Percentiles rank a stretch among this genome's conserved stretches.
Conservation (phyloP, 2,329 filamentous ascomycete genomes). For the Aspergillus fumigatiaffinis region DNA sequence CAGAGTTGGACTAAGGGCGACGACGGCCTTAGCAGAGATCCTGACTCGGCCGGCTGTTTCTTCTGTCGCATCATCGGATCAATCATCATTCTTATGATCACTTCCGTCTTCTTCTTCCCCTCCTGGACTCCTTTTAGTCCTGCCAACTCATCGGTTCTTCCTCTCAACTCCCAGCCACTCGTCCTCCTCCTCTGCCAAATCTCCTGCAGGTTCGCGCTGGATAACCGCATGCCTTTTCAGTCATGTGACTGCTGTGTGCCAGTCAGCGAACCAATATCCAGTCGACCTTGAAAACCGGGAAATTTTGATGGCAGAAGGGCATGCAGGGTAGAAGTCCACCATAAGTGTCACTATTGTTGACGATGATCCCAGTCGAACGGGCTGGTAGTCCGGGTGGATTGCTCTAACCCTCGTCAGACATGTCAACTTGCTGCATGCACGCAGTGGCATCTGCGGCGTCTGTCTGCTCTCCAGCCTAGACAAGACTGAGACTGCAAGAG, state of each 20-base stretch:
- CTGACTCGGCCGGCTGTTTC: background rate
- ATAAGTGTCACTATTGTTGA: conserved; percentile 9
- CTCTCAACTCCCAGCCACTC: conserved; percentile 19
- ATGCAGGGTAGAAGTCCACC: conserved; percentile 10
- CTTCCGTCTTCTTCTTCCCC: conserved; percentile 1
- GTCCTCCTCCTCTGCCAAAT: conserved; percentile 8
- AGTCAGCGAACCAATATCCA: conserved; percentile 23
- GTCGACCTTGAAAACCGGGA: conserved; percentile 6
- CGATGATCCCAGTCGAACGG: conserved; percentile 24
- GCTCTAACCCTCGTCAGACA: conserved; percentile 30
- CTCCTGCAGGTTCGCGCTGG: conserved; percentile 30
- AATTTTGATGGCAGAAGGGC: conserved; percentile 15
- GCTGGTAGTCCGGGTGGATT: conserved; percentile 18
- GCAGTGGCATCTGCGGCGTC: conserved; percentile 14
- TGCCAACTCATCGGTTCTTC: conserved; percentile 12
- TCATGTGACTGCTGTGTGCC: conserved; percentile 36
- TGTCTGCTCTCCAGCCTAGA: conserved; percentile 15
- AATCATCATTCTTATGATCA: background rate
- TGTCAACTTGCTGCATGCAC: conserved; percentile 23
- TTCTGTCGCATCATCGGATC: background rate
- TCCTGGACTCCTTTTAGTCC: conserved; percentile 7
- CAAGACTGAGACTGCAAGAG: background rate
- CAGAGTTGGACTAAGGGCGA: background rate
- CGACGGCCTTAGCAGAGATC: background rate
- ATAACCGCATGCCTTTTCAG: conserved; percentile 30